Base-by-base conservation (phyloP, 768 basidiomycete species). In the Cystofilobasidium bisporidii region DNA sequence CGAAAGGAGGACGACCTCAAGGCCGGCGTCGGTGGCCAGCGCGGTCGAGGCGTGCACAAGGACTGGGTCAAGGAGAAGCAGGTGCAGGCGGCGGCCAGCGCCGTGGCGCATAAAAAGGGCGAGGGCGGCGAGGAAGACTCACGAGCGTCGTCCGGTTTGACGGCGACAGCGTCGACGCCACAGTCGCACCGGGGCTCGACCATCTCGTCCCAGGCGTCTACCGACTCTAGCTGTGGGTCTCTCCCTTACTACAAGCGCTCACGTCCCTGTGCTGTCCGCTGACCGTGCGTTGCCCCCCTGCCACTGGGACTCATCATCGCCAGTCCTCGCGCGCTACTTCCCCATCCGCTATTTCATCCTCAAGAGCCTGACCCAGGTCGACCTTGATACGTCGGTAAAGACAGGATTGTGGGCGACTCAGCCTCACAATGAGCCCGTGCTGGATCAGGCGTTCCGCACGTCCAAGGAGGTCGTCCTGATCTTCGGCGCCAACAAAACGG, bases 371-470 rank as follows among this genome's bases (percentile, higher is more conserved):
- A 61, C 65, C 40, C 72, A 74, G 56, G 73, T 61, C 20, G 75
- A 76, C 41, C 62, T 76, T 24, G 61, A 68, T 11, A 60, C 71
- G 8, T 73, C 72, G 0, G 85, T 89, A 30, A 80, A 87, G 74
- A 82, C 82, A 18, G 87, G 88, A 0, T 64, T 88, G 1, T 97
- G 94, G 94, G 87, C 89, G 55, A 97, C 93, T 0, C 94, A 98
- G 78, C 82, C 81, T 72, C 92, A 94, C 78, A 96, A 94, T 73
- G 91, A 96, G 77, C 84, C 56, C 9, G 58, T 65, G 24, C 63
- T 63, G 12, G 91, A 97, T 71, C 90, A 90, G 75, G 93, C 94
- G 0, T 98, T 81, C 76, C 85, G 92, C n/a, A 96, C 91, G 3
- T 87, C 87, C 70, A 82, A 83, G 71, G 88, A 93, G 30, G 93